These are phyloP conservation scores for Hansenula sp. DNA, from an alignment of 1,139 yeast genomes.

Conservation along the genomic window DNA sequence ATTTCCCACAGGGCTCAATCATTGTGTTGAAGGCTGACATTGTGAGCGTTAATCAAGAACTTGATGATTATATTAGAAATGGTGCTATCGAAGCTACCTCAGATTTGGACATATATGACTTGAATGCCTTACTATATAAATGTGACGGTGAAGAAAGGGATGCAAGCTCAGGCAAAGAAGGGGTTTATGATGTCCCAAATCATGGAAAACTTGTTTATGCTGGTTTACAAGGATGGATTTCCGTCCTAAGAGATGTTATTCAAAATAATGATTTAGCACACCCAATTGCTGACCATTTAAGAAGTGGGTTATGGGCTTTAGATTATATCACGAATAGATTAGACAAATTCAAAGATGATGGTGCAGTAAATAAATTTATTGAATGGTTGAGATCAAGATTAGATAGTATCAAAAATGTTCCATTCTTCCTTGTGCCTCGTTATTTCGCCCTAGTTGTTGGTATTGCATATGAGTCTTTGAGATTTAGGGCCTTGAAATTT, in stretches of 20 bases:
- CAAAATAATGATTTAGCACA: slow-evolving; percentile 76
- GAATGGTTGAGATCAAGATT: slow-evolving; percentile 70
- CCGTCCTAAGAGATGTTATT: slow-evolving; percentile 61
- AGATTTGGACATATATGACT: slow-evolving; percentile 58
- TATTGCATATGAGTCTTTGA: slow-evolving; percentile 76
- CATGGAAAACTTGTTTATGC: slow-evolving; percentile 77
- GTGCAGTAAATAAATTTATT: slow-evolving; percentile 49
- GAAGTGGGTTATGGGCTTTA: slow-evolving; percentile 87
- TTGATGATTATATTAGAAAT: slow-evolving; percentile 61
- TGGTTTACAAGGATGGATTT: slow-evolving; percentile 91
- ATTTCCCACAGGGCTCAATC: slow-evolving; percentile 87
- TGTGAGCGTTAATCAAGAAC: slow-evolving; percentile 49
- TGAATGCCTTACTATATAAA: slow-evolving; percentile 71
- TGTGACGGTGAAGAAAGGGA: slow-evolving; percentile 90
- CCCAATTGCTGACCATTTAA: slow-evolving; percentile 73
- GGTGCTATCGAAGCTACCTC: slow-evolving; percentile 76
- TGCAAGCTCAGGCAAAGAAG: slow-evolving; percentile 64
- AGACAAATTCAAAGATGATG: slow-evolving; percentile 44
- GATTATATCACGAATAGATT: slow-evolving; percentile 70
- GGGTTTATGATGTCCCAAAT: slow-evolving; percentile 71
- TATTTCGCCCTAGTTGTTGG: slow-evolving; percentile 81
- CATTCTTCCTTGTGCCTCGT: slow-evolving; percentile 80
- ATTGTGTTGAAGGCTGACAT: slow-evolving; percentile 73
- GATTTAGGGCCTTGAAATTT: slow-evolving; percentile 58
- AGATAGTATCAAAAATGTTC: slow-evolving; percentile 61